Evolutionary conservation across 2,329 filamentous ascomycete species (phyloP).

Genomic region (Talaromyces sp.): DNA sequence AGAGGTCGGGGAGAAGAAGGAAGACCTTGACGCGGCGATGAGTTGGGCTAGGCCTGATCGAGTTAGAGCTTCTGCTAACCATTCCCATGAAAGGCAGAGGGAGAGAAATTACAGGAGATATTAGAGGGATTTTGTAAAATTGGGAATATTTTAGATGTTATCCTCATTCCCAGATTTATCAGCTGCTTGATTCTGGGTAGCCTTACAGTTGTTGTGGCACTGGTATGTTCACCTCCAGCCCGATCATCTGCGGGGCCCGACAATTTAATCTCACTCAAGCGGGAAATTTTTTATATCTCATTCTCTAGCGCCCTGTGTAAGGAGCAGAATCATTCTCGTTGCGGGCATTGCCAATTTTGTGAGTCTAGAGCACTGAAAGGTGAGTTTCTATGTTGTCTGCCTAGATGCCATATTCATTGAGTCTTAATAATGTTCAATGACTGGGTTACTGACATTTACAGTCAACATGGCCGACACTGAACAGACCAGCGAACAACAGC

Average conservation of each 20-base stretch:
- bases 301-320: not conserved
- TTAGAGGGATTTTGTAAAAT: not conserved
- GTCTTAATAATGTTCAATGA: not conserved
- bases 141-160: not conserved
- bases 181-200: not conserved
- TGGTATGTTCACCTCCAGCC: not conserved
- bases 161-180: not conserved
- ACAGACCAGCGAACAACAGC: constrained; percentile 15
- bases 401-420: not conserved
- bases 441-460: not conserved
- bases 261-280: constrained; percentile 11
- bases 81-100: not conserved
- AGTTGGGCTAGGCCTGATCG: not conserved
- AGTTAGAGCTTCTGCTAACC: not conserved
- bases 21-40: not conserved
- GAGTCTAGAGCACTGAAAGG: not conserved
- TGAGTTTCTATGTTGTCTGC: not conserved
- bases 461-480: constrained; percentile 20
- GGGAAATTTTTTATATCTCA: constrained; percentile 18
- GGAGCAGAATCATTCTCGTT: not conserved
- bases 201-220: not conserved
- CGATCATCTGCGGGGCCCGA: constrained; percentile 12
- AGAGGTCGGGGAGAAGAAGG: not conserved
- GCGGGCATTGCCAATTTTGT: constrained; percentile 11
- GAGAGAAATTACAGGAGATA: not conserved